Evolutionary conservation across 2,329 filamentous ascomycete species (phyloP).

Genomic region (Blumeriella jaapii): DNA sequence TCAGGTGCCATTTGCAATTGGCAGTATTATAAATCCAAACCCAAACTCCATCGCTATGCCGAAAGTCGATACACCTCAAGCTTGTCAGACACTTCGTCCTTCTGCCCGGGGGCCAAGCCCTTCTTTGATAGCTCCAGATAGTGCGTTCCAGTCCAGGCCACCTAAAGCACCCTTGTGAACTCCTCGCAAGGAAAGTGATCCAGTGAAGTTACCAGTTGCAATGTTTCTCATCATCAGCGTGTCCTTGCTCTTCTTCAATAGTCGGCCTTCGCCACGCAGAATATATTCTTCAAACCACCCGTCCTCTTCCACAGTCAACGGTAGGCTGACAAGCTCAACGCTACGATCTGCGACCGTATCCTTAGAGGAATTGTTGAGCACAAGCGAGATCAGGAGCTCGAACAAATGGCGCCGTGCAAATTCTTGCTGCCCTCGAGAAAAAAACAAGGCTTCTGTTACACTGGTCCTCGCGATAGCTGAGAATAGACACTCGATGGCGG

Average conservation of each 20-base stretch:
- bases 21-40: background rate
- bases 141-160: slow-evolving; percentile 23
- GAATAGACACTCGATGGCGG: slow-evolving; percentile 56
- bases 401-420: slow-evolving; percentile 53
- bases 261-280: slow-evolving; percentile 50
- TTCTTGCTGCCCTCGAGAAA: slow-evolving; percentile 54
- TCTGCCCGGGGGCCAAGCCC: slow-evolving; percentile 23
- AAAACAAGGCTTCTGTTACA: slow-evolving; percentile 63
- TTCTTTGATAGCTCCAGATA: slow-evolving; percentile 21
- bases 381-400: slow-evolving; percentile 49
- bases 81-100: background rate
- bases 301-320: slow-evolving; percentile 61
- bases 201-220: slow-evolving; percentile 48
- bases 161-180: slow-evolving; percentile 16
- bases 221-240: slow-evolving; percentile 65
- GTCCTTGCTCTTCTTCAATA: slow-evolving; percentile 55
- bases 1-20: too few relatives aligned
- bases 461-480: slow-evolving; percentile 55
- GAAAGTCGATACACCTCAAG: background rate
- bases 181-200: slow-evolving; percentile 35
- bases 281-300: slow-evolving; percentile 62
- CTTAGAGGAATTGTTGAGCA: slow-evolving; percentile 34
- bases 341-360: slow-evolving; percentile 42
- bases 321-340: slow-evolving; percentile 60
- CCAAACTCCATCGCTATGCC: slow-evolving; percentile 7